A percentile compares a stretch with the other conserved stretches of the same genome.
Evolutionary conservation across 495 filamentous ascomycete genomes (phyloP).

Genomic region (Cryomyces antarcticus): DNA sequence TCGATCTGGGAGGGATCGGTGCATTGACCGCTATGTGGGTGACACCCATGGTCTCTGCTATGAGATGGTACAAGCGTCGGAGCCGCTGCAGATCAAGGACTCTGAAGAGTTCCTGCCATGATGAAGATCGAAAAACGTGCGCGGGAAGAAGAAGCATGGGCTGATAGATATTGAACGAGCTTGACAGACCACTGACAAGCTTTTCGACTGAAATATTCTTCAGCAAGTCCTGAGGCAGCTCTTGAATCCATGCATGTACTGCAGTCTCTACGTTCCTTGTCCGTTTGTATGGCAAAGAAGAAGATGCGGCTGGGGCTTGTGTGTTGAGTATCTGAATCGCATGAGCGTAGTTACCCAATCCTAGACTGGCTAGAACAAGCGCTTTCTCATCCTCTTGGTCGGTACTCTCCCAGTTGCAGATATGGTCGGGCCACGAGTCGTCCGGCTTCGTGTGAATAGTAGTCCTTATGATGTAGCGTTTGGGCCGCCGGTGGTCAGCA

Average conservation of each 20-base stretch:
- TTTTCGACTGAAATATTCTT: background rate
- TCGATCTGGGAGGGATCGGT: conserved; percentile 33
- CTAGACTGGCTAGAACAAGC: background rate
- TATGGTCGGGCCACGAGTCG: too few relatives aligned
- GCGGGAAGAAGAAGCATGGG: conserved; percentile 48
- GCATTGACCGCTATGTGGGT: conserved; percentile 59
- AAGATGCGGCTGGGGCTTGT: background rate
- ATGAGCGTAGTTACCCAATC: background rate
- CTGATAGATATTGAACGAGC: conserved; percentile 46
- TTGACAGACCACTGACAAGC: conserved; percentile 27
- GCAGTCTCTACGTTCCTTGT: background rate
- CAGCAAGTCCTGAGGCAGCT: conserved; percentile 2
- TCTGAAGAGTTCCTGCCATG: conserved; percentile 9
- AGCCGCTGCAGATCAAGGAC: conserved; percentile 30
- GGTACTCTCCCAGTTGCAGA: background rate
- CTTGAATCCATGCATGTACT: background rate
- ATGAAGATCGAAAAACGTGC: conserved; percentile 26
- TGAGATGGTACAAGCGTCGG: conserved; percentile 26
- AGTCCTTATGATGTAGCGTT: too few relatives aligned
- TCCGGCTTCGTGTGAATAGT: too few relatives aligned
- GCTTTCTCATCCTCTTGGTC: background rate
- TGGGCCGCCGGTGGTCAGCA: conserved; percentile 2
- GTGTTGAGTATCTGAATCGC: background rate
- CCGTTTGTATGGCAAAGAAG: conserved; percentile 2
- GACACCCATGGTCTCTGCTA: conserved; percentile 26